Evolutionary conservation across 441 rosid species (phyloP).

Genomic region (Corymbia citriodora): DNA sequence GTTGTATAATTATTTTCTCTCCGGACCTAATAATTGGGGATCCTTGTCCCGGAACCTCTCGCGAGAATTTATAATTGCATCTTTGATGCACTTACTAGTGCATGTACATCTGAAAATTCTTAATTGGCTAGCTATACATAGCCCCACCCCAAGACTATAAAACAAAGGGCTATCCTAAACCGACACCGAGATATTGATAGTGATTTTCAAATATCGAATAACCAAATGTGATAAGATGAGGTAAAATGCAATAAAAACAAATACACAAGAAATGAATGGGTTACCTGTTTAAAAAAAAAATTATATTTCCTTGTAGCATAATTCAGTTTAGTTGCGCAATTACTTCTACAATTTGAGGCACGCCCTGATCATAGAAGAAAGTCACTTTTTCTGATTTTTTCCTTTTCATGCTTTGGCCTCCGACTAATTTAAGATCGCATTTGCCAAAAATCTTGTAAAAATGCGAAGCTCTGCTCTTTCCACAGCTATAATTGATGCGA

Average conservation of each 20-base stretch:
- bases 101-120: too few species aligned
- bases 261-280: too few species aligned
- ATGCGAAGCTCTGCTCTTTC: neutral
- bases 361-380: neutral
- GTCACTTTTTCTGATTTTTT: neutral
- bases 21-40: neutral
- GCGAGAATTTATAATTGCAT: neutral
- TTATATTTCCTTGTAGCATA: neutral
- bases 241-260: too few species aligned
- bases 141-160: too few species aligned
- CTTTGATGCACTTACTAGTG: neutral
- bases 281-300: too few species aligned
- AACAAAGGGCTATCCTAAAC: too few species aligned
- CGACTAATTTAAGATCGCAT: neutral
- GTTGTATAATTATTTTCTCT: neutral
- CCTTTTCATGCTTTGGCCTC: neutral
- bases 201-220: too few species aligned
- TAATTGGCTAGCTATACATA: too few species aligned
- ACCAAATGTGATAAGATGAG: fast-evolving
- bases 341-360: neutral
- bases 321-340: neutral
- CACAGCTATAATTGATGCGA: neutral
- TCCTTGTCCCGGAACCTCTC: neutral
- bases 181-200: fast-evolving
- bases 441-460: neutral